These are phyloP conservation scores for Cystobasidiaceae sp. DNA, from an alignment of 1,284 basidiomycete genomes.

Conservation along the genomic window DNA sequence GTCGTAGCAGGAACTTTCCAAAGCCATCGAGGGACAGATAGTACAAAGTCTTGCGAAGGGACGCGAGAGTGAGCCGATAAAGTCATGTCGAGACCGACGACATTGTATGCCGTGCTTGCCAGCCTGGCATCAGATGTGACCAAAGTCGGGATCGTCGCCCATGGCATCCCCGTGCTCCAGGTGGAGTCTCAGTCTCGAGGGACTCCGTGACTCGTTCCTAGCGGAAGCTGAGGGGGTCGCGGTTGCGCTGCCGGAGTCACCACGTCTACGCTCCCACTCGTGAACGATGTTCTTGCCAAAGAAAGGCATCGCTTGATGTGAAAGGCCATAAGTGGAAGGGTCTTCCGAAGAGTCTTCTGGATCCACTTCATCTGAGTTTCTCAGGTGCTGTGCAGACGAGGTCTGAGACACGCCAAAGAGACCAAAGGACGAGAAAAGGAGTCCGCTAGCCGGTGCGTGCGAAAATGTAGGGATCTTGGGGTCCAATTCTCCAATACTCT, in stretches of 20 bases:
- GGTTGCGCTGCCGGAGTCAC: too few species aligned
- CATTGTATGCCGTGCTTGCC: too few species aligned
- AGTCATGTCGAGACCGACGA: too few species aligned
- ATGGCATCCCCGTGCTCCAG: neutral
- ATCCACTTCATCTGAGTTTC: neutral
- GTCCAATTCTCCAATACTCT: neutral
- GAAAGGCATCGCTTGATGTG: neutral
- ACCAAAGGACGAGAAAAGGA: conserved; percentile 25
- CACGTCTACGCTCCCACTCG: conserved; percentile 8
- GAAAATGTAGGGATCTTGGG: neutral
- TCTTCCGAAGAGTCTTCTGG: neutral
- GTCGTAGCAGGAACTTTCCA: neutral
- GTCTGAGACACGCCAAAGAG: neutral
- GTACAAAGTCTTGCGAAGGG: too few species aligned
- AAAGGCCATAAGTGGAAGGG: too few species aligned
- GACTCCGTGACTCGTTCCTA: conserved; percentile 11
- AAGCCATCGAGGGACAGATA: too few species aligned
- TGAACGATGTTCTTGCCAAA: neutral
- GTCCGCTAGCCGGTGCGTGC: neutral
- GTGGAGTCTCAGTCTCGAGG: conserved; percentile 11
- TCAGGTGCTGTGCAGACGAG: too few species aligned
- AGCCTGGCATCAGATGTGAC: conserved; percentile 6
- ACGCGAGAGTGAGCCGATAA: neutral
- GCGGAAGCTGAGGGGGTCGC: neutral
- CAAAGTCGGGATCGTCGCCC: conserved; percentile 21